Base-by-base conservation (phyloP, 257 asterid genomes). In the Coffea canephora region DNA sequence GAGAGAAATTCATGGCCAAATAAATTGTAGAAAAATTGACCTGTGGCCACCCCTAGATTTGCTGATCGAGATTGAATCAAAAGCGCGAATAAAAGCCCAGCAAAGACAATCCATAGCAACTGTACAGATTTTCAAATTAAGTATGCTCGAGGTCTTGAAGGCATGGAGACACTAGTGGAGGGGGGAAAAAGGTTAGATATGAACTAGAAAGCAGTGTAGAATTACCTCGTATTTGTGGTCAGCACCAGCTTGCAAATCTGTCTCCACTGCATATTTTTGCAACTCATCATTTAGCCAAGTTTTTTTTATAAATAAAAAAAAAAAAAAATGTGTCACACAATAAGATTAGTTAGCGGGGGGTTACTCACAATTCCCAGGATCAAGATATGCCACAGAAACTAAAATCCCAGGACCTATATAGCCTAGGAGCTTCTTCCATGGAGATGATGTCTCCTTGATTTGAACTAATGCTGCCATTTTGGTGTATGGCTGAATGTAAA, bases 41-140 rank as follows among this genome's bases (percentile, higher is more conserved):
- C 82, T 8, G 82, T 79, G 62, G 90, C 97, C 23, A 93, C 98
- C 71, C 98, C 98, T 0, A 94, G 85, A 85, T 94, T 94, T 69
- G 98, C 97, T 78, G 97, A 96, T 75, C 92, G 88, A n/a, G 97
- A 92, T 88, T 94, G 98, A 61, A 94, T 92, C 68, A 94, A 93
- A 78, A 93, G 97, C 49, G 98, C 94, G 74, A 88, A 84, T 48
- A 93, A 87, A 65, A 96, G 66, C 66, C 78, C 98, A 75, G 92
- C 43, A 79, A 94, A 81, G 73, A 94, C 91, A 80, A 94, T 88
- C 98, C 98, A 94, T 5, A 94, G 91, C 62, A 94, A 83, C 98
- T 93, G 88, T 0, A 1, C 8, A 69, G 19, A 50, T 70, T 61
- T 80, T 75, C 52, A 71, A 34, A 27, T 15, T 10, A 57, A 13